Evolutionary conservation across 2,329 filamentous ascomycete genomes (phyloP), one percentile per base, ranked within the genome.

Genomic region (Pseudofabraea citricarpa): DNA sequence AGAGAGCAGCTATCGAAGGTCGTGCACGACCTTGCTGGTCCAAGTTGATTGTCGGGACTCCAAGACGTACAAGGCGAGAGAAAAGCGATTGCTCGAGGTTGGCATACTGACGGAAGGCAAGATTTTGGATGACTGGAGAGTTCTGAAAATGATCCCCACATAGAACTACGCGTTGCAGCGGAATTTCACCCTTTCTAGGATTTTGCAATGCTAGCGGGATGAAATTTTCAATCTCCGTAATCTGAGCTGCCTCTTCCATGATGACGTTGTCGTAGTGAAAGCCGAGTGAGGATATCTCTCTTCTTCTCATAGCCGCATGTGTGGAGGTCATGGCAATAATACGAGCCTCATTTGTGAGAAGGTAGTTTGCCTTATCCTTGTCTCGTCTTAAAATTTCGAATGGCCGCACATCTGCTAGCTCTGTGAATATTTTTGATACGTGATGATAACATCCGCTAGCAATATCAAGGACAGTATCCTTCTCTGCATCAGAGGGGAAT

Each of bases 241-340:
- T 91, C 61, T 98, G 93, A 10, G 93, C 93, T 5, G 93, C 91
- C 73, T 98, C 93, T 69, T 98, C 93, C 87, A 98, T 96, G 41
- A 98, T 77, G 10, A 98, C 86, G 52, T 95, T 98, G 70, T 97
- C 90, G 58, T 98, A 98, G 55, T 89, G 88, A 67, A 98, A 98
- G 13, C 90, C 90, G n/a, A 97, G 75, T 13, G 79, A 76, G 1
- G 89, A 85, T 56, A 98, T 97, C 57, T 97, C 91, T 50, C 88
- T 82, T 50, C 91, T 77, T 48, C 90, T 82, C 77, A 98, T 98
- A 1, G 93, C 93, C 4, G 93, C 94, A 64, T 98, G 93, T 0
- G 94, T 98, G 4, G 90, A 94, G 15, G 93, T 98, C 94, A 98
- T 98, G 45, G 93, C 94, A 52, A 98, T 85, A 50, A 98, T 93